Evolutionary conservation across 73 alveolate genomes (phyloP), one percentile per base, ranked within the genome.

Genomic region (Paraurostyla sp.): DNA sequence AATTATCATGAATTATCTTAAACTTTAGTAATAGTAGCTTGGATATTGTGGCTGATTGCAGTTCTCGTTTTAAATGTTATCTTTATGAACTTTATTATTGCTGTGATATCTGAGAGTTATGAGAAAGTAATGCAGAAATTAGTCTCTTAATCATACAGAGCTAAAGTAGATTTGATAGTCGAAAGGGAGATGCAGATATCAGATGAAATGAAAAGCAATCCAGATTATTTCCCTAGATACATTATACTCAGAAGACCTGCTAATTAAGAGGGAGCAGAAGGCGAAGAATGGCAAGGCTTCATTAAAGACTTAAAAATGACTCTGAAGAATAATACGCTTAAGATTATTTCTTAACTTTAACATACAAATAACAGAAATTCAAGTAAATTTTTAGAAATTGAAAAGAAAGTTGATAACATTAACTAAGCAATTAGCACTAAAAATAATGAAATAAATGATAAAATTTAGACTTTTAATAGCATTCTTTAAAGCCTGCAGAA

Each of bases 41-140:
- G 91, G 91, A 7, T 81, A 23, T 18, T 81, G 9, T 81, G 91
- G 91, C 20, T 81, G 9, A 3, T 63, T 29, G 45, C 83, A 16
- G 43, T 60, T 23, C 40, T 52, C 23, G 32, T 57, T 45, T 18
- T 81, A 22, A 57, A 52, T 18, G 59, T 81, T 22, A 60, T 81
- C 48, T 35, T 52, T 13, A 45, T 81, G 46, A 81, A 81, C 71
- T 81, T 81, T 30, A 81, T 81, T 35, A 81, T 81, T 81, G 91
- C 91, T 3, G 91, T 81, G 7, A 81, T 81, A 15, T 52, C 82
- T n/a, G n/a, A n/a, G n/a, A n/a, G n/a, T n/a, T n/a, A n/a, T n/a
- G n/a, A n/a, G n/a, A 62, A 35, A 32, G 57, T 62, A 7, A 62
- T 62, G 80, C 18, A 46, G 18, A 46, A 46, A 46, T 13, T 18